Conservation (phyloP, 1,284 basidiomycete genomes). For the Ceratobasidium sp. region DNA sequence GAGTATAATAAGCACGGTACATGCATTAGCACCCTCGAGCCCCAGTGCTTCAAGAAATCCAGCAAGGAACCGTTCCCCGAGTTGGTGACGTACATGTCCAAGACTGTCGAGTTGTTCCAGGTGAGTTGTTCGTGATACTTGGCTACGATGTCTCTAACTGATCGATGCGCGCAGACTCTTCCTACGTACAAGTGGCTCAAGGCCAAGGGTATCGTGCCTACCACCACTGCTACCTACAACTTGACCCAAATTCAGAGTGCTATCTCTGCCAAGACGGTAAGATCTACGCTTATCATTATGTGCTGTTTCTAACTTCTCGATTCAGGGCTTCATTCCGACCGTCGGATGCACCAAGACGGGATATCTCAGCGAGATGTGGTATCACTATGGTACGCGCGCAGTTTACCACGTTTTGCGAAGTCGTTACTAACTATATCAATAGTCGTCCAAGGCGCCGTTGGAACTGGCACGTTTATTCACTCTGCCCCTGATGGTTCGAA, state of each 20-base stretch:
- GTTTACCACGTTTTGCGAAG: background rate
- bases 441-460: slow-evolving; percentile 35
- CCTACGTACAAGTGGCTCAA: slow-evolving; percentile 49
- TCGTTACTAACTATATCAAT: background rate
- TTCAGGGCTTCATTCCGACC: slow-evolving; percentile 28
- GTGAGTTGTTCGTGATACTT: background rate
- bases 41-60: slow-evolving; percentile 40
- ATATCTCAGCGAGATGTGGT: slow-evolving; percentile 34
- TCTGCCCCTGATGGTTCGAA: slow-evolving; percentile 32
- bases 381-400: slow-evolving; percentile 26
- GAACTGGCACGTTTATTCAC: slow-evolving; percentile 32
- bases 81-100: slow-evolving; percentile 45
- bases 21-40: slow-evolving; percentile 42
- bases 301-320: background rate
- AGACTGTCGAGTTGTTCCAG: slow-evolving; percentile 41
- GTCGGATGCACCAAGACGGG: slow-evolving; percentile 30
- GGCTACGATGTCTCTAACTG: background rate
- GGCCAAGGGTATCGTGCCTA: slow-evolving; percentile 48
- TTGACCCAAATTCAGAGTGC: slow-evolving; percentile 45
- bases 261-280: slow-evolving; percentile 10
- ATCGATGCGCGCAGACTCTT: slow-evolving; percentile 38
- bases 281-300: background rate
- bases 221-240: slow-evolving; percentile 47
- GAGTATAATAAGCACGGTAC: slow-evolving; percentile 46
- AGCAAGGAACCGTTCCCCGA: slow-evolving; percentile 40